phyloP scores from a whole-genome alignment of 768 basidiomycete genomes.

The Mycena crocata region DNA sequence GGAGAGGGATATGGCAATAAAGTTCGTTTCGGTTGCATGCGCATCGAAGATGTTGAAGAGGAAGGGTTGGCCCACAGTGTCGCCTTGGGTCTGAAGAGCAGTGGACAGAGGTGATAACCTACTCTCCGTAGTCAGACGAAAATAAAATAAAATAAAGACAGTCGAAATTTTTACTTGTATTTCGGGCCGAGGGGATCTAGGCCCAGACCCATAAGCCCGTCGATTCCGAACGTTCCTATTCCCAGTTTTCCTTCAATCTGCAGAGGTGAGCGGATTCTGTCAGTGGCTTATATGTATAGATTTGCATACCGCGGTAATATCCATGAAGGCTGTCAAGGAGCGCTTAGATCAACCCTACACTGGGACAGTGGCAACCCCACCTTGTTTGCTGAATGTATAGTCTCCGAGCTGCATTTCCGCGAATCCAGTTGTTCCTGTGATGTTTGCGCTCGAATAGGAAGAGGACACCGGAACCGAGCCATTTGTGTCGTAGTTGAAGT shows the following conservation, averaged over 20 bases:
- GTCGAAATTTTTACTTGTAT: too few species aligned
- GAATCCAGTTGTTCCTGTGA: neutral
- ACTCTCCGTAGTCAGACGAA: too few species aligned
- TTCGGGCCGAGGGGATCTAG: neutral
- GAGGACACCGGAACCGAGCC: neutral
- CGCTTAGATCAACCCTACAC: neutral
- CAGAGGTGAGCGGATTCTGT: neutral
- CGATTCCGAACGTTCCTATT: neutral
- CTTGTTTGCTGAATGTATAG: neutral
- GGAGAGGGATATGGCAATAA: conserved; percentile 9
- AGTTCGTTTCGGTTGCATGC: conserved; percentile 3
- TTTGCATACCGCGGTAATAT: neutral
- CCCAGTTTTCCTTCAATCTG: neutral
- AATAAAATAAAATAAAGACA: too few species aligned
- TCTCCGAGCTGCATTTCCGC: neutral
- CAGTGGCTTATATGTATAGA: too few species aligned
- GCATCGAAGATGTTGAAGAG: conserved; percentile 14
- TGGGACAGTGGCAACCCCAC: neutral
- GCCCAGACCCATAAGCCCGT: neutral
- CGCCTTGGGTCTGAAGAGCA: neutral
- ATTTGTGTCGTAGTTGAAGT: neutral
- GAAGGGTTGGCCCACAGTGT: neutral
- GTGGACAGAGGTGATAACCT: neutral
- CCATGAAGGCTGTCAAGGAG: neutral
- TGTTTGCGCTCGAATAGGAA: too few species aligned